Base-by-base conservation (phyloP, 2,329 filamentous ascomycete species). In the Aspergillus hortae region DNA sequence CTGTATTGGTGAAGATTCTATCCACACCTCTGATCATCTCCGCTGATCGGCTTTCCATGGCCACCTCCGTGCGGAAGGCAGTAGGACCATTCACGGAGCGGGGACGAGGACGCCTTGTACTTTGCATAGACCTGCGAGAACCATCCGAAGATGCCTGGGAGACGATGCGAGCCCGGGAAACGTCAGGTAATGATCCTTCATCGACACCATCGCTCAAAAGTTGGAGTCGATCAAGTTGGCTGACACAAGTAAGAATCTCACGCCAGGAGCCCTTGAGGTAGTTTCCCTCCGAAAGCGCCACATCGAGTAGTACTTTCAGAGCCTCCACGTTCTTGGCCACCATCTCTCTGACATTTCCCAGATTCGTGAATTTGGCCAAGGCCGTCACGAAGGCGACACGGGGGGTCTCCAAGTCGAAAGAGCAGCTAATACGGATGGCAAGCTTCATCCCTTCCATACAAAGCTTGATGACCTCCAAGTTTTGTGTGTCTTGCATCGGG, bases 391-490 rank as follows among this genome's bases (percentile, higher is more conserved):
- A 99, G 1, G 95, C 94, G 67, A 95, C 91, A 14, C 94, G 82
- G 0, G 94, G 89, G n/a, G 92, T 96, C 50, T 92, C 87, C 1
- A 99, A 77, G 58, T 96, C 91, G 65, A 99, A 99, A 3, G 95
- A 77, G 67, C 94, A 99, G 6, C 92, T 89, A 57, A 99, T 94
- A 49, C 89, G 88, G 53, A 95, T 95, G 0, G 94, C 91, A 52
- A 99, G 80, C 69, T 92, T 95, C 80, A 97, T 90, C 3, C 94
- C 94, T 66, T 99, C 92, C 64, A 99, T 87, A 64, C 94, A 99
- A 6, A 96, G 74, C 66, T 87, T 90, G 69, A 96, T 92, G 14
- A 94, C 89, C 60, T 96, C 91, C 4, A 96, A 78, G 64, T 96
- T 96, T 61, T 95, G 89, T 0, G 90, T 88, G 66, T 96, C 92